A percentile compares a stretch with the other conserved stretches of the same genome.
These are phyloP conservation scores for Monilinia laxa DNA, from an alignment of 2,329 filamentous ascomycete species.

Conservation along the genomic window DNA sequence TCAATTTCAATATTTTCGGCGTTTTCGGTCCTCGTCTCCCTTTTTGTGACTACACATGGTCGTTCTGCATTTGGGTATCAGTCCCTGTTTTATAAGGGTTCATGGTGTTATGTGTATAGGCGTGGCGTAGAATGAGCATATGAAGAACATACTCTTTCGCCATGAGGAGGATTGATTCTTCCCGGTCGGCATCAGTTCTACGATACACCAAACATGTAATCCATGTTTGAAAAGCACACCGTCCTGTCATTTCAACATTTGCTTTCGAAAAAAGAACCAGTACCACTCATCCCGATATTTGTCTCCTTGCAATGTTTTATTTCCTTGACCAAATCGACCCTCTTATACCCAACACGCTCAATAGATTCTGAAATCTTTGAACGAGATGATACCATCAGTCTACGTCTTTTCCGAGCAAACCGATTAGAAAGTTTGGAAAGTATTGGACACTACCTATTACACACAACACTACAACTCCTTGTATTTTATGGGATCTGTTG, in stretches of 20 bases:
- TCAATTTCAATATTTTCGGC: slow-evolving; percentile 36
- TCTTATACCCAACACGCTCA: slow-evolving; percentile 19
- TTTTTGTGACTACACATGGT: slow-evolving; percentile 27
- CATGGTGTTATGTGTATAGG: slow-evolving; percentile 40
- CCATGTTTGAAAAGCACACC: slow-evolving; percentile 32
- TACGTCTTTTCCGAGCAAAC: background rate
- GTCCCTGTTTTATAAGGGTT: slow-evolving; percentile 30
- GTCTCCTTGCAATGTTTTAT: slow-evolving; percentile 23
- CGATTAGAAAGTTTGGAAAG: slow-evolving; percentile 8
- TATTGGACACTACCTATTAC: slow-evolving; percentile 5
- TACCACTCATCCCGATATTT: background rate
- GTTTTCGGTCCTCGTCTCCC: slow-evolving; percentile 35
- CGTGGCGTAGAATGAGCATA: slow-evolving; percentile 38
- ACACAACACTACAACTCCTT: slow-evolving; percentile 3
- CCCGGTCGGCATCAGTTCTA: slow-evolving; percentile 31
- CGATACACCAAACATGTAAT: slow-evolving; percentile 28
- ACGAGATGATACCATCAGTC: background rate
- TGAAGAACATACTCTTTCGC: slow-evolving; percentile 33
- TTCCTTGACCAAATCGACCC: slow-evolving; percentile 11
- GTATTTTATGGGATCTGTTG: slow-evolving; percentile 13
- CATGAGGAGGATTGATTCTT: slow-evolving; percentile 29
- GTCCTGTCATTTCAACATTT: slow-evolving; percentile 40
- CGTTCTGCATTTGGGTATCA: slow-evolving; percentile 35
- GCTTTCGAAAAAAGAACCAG: slow-evolving; percentile 21
- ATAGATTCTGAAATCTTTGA: background rate